phyloP scores from a whole-genome alignment of 2,329 filamentous ascomycete genomes.

The Neofusicoccum umdonicola region DNA sequence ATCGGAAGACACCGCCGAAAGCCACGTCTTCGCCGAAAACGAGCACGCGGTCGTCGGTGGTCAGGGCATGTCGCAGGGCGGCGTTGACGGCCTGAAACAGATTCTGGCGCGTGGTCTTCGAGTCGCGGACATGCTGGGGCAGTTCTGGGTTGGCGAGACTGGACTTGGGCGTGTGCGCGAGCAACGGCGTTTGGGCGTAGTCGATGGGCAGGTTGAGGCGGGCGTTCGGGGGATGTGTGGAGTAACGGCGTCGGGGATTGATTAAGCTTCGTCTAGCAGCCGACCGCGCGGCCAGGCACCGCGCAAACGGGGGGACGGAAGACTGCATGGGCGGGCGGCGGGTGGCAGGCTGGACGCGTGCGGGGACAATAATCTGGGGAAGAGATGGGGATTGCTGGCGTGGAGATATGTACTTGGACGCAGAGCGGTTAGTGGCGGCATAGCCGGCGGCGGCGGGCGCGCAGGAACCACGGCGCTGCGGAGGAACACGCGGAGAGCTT shows the following conservation, averaged over 20 bases:
- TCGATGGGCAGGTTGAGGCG: slow-evolving; percentile 83
- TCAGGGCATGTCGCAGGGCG: slow-evolving; percentile 77
- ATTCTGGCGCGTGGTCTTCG: slow-evolving; percentile 67
- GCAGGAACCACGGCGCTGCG: background rate
- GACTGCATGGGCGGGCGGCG: background rate
- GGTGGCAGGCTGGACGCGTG: background rate
- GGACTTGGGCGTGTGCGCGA: slow-evolving; percentile 74
- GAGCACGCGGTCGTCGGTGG: slow-evolving; percentile 79
- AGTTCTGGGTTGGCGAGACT: slow-evolving; percentile 73
- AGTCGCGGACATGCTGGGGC: slow-evolving; percentile 58
- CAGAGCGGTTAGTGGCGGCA: slow-evolving; percentile 7
- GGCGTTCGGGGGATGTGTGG: slow-evolving; percentile 48
- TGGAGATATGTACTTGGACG: background rate
- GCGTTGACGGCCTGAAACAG: slow-evolving; percentile 93
- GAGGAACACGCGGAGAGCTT: background rate
- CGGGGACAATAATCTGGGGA: slow-evolving; percentile 16
- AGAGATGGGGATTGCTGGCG: background rate
- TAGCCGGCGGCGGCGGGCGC: background rate
- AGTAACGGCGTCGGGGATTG: slow-evolving; percentile 38
- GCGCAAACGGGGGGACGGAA: background rate
- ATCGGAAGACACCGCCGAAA: slow-evolving; percentile 94
- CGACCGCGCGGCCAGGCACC: background rate
- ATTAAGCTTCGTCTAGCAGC: background rate
- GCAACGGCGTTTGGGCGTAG: slow-evolving; percentile 76
- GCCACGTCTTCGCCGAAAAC: slow-evolving; percentile 97